phyloP scores from a whole-genome alignment of 2,329 filamentous ascomycete genomes.

The Fusarium hainanense region DNA sequence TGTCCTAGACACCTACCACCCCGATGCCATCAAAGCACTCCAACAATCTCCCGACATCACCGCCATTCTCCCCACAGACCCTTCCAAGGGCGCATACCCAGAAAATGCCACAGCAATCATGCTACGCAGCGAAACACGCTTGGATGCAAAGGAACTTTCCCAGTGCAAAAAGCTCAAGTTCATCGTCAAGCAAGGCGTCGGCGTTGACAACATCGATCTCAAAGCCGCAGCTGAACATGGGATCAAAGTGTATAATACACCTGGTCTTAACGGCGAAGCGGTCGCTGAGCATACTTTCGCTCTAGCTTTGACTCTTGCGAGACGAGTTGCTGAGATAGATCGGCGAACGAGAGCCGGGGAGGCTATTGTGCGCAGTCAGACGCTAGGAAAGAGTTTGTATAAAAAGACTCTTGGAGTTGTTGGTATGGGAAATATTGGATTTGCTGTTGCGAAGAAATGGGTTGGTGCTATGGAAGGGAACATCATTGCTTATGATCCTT shows the following conservation, averaged over 20 bases:
- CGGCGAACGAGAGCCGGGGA: not conserved
- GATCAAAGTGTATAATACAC: not conserved
- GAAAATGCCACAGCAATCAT: not conserved
- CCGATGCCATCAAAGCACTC: not conserved
- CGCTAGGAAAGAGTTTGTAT: not conserved
- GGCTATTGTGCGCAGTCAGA: not conserved
- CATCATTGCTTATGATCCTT: not conserved
- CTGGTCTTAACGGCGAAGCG: not conserved
- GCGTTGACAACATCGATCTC: not conserved
- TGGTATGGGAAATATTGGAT: not conserved
- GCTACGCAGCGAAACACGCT: not conserved
- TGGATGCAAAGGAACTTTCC: fast-evolving
- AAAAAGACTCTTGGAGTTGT: not conserved
- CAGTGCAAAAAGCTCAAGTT: not conserved
- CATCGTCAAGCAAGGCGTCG: constrained; percentile 5
- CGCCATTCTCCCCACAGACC: not conserved
- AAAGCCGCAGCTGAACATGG: not conserved
- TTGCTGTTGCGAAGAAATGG: constrained; percentile 6
- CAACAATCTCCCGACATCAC: not conserved
- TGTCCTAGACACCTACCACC: not conserved
- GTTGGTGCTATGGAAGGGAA: not conserved
- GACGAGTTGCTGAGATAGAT: not conserved
- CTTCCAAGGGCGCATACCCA: fast-evolving
- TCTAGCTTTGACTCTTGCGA: not conserved
- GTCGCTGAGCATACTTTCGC: not conserved